Percentiles rank a stretch among this genome's conserved stretches.
Evolutionary conservation across 1,284 basidiomycete genomes (phyloP).

Genomic region (Earliella scabrosa): DNA sequence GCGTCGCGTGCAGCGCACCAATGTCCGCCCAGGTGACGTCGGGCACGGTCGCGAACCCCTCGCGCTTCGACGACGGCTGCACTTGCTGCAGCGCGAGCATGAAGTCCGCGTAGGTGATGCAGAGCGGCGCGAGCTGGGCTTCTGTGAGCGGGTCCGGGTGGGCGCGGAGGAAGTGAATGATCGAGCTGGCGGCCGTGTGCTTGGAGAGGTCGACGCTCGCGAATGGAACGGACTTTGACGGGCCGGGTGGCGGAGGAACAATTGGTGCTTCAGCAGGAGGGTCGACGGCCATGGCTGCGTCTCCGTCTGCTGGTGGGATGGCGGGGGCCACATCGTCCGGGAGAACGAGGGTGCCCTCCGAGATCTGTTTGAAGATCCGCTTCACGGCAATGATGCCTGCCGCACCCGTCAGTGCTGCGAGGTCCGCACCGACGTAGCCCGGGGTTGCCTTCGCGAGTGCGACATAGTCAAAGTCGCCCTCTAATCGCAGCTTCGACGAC

Average conservation of each 20-base stretch:
- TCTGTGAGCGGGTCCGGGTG: slow-evolving; percentile 83
- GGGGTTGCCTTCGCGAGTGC: slow-evolving; percentile 92
- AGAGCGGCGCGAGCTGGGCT: slow-evolving; percentile 79
- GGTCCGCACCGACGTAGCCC: slow-evolving; percentile 96
- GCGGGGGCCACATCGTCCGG: slow-evolving; percentile 39
- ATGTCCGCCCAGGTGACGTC: slow-evolving; percentile 96
- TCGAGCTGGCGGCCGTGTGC: slow-evolving; percentile 66
- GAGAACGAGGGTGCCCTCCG: slow-evolving; percentile 65
- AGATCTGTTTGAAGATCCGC: slow-evolving; percentile 89
- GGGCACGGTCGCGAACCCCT: slow-evolving; percentile 97
- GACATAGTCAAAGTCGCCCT: slow-evolving; percentile 83
- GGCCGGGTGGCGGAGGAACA: slow-evolving; percentile 18
- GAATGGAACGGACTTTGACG: slow-evolving; percentile 43
- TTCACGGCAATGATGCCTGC: slow-evolving; percentile 97
- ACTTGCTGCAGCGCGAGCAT: slow-evolving; percentile 79
- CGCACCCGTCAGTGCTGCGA: slow-evolving; percentile 89
- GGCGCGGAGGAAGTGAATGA: slow-evolving; percentile 86
- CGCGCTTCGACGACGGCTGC: slow-evolving; percentile 95
- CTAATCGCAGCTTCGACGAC: slow-evolving; percentile 74
- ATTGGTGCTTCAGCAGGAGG: slow-evolving; percentile 18
- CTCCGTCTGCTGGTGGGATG: slow-evolving; percentile 26
- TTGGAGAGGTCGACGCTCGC: slow-evolving; percentile 41
- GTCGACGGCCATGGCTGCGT: slow-evolving; percentile 59
- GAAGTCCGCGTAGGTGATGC: slow-evolving; percentile 85
- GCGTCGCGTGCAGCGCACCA: slow-evolving; percentile 85